Base-by-base conservation (phyloP, 2,329 filamentous ascomycete genomes). In the Diplodia mutila region DNA sequence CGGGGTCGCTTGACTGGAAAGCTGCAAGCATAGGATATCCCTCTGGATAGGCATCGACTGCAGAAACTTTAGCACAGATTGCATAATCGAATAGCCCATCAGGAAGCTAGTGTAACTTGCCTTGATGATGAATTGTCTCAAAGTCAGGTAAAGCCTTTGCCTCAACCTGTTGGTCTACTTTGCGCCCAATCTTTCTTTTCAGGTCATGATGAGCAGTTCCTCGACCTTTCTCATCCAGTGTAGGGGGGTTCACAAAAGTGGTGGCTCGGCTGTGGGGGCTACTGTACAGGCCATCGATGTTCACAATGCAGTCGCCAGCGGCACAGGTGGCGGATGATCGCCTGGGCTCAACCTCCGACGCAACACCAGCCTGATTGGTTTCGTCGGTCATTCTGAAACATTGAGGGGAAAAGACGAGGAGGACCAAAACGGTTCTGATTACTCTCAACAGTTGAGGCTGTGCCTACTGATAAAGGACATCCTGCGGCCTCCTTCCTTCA, bases 1-100 rank as follows among this genome's bases (percentile, higher is more conserved):
- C 75, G 0, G 68, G 64, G n/a, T 80, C 78, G 61, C 77, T 78
- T 0, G 76, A 73, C 32, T 76, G 72, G 63, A 80, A 79, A 0
- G 73, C 74, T 3, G 78, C 77, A 4, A 74, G 70, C 1, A 53
- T 66, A 2, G 77, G 74, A 65, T 78, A 79, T 2, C 78, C 78
- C 4, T 64, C 25, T 2, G 75, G 75, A 29, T 72, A 74, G 2
- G 71, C 53, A 11, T 78, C 61, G 51, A 78, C 74, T 76, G 25
- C 4, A n/a, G 11, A 5, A 34, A 7, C 1, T 4, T 32, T 3
- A 21, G 46, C 37, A n/a, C 18, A 18, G 8, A 37, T n/a, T 9
- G n/a, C 9, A 4, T 18, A 21, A 21, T 9, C 34, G 8, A 4
- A 18, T 1, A 42, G 1, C 2, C 39, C 4, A 7, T 6, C 4